Evolutionary conservation across 2,329 filamentous ascomycete species (phyloP), one percentile per base, ranked within the genome.

Genomic region (Diaporthe humulicola): DNA sequence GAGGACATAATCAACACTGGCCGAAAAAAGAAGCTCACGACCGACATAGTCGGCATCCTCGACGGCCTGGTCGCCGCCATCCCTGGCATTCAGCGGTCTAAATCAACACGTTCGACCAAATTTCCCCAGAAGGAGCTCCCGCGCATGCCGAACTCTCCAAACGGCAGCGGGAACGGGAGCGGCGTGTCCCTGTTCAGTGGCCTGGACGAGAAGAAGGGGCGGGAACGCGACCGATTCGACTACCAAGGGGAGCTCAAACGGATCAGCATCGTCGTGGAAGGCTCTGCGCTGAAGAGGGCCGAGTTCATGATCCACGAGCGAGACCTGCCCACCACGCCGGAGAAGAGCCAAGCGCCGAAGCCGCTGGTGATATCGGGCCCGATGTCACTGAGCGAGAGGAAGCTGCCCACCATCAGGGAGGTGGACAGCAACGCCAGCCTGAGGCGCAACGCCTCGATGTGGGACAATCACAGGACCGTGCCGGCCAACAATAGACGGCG

Each of bases 211-310:
- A 64, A 74, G 38, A 57, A 57, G 57, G 45, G 48, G 7, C 45
- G 48, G 1, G 54, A 45, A 2, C 36, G 42, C 22, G 67, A 66
- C 57, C 48, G 25, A 10, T 25, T 67, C 25, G 71, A 73, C 60
- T 73, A 67, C 19, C 33, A 64, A 4, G 58, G 58, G n/a, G 71
- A 73, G 71, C 60, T 73, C 3, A 73, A 73, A 28, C 71, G 71
- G 3, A 73, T 73, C 48, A 73, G 71, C 36, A 67, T 70, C 25
- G 54, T 61, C 4, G 64, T 70, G 1, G 72, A 73, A 25, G 72
- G 64, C 22, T 52, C 64, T 6, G 73, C 73, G 17, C 66, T 64
- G 30, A 70, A 40, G n/a, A 52, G 60, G 33, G 57, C 45, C 36
- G 72, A 74, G 45, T 42, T 64, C 15, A 57, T 71, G 45, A 42